Evolutionary conservation across 352 stramenopile species (phyloP).

Genomic region (Globisporangium middletonii): DNA sequence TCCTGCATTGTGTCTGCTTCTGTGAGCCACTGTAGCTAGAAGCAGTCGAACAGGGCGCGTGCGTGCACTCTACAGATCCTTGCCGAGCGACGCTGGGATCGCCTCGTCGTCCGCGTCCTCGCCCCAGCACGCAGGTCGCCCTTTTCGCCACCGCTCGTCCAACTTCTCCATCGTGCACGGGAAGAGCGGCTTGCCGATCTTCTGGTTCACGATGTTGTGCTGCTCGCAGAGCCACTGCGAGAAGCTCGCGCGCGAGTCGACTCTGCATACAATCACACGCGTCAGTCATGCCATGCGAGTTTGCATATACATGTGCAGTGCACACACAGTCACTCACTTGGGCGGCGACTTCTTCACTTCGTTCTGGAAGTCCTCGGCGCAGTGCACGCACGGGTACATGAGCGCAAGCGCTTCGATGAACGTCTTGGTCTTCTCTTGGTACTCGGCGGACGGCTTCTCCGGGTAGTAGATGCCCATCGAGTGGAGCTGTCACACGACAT

Average conservation of each 20-base stretch:
- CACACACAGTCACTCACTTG: constrained; percentile 38
- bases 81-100: constrained; percentile 23
- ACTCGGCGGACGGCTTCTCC: constrained; percentile 87
- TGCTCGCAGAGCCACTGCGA: constrained; percentile 96
- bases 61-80: constrained; percentile 5
- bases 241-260: constrained; percentile 90
- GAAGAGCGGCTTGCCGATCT: constrained; percentile 94
- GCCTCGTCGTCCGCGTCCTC: constrained; percentile 34
- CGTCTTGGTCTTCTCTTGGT: constrained; percentile 84
- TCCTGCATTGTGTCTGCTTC: no score
- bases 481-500: constrained; percentile 58
- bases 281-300: background rate
- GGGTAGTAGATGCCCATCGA: constrained; percentile 97
- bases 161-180: constrained; percentile 91
- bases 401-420: constrained; percentile 91
- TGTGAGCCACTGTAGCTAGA: no score
- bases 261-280: constrained; percentile 24
- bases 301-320: background rate
- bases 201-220: constrained; percentile 97
- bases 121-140: constrained; percentile 80
- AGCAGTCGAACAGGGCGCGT: no score
- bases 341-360: constrained; percentile 91
- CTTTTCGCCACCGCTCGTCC: constrained; percentile 93
- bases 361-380: constrained; percentile 93
- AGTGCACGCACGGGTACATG: constrained; percentile 93